Evolutionary conservation across 768 basidiomycete species (phyloP), one percentile per base, ranked within the genome.

Genomic region (Mycena rebaudengoi): DNA sequence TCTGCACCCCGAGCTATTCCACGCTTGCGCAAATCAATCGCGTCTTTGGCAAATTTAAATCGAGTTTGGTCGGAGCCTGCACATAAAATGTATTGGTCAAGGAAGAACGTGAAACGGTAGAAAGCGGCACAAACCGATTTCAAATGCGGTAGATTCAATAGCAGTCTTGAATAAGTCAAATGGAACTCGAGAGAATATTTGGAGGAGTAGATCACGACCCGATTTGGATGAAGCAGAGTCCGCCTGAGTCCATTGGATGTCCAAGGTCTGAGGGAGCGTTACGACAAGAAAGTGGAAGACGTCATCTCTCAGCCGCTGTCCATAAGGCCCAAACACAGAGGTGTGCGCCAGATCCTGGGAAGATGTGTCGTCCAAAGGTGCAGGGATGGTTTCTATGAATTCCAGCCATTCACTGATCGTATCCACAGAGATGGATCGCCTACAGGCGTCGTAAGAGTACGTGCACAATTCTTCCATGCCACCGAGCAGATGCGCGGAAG

Each of bases 21-120:
- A 72, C 87, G 88, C 77, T 94, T 96, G 69, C 95, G 85, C 70
- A 90, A 71, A 70, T 93, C 91, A 71, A 96, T 91, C 13, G 90
- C 92, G 67, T 94, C 93, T 76, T 96, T 96, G 4, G 94, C 94
- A 78, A 96, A 96, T 71, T 91, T 91, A 80, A 96, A 98, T 45
- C 95, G 88, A 63, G 88, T 86, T 74, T 96, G 94, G 78, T 93
- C 92, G 60, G 91, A 86, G 21, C 90, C 91, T 91, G 75, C 68
- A 74, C 60, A 65, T 30, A 61, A 64, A 62, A 74, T n/a, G 62
- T 71, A 59, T 46, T 28, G 21, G 23, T 33, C 67, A 63, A 61
- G 49, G 33, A 64, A 23, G 53, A 35, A 68, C 33, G n/a, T n/a
- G n/a, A n/a, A n/a, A n/a, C n/a, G n/a, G n/a, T 45, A 29, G 5